phyloP scores from a whole-genome alignment of 2,329 filamentous ascomycete genomes.

The Aspergillus japonicus region DNA sequence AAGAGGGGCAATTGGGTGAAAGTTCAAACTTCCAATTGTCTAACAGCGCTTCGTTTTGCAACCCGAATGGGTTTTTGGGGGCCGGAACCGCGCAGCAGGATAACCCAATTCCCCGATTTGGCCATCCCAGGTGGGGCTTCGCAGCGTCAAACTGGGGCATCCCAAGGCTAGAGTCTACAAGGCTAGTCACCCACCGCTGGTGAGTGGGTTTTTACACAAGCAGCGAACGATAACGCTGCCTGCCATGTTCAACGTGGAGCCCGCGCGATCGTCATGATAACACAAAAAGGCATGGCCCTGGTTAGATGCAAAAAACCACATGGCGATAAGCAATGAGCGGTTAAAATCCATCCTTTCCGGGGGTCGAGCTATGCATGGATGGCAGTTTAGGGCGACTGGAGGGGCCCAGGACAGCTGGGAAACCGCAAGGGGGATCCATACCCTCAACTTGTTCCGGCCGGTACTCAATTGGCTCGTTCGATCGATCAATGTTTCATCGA shows the following conservation, averaged over 20 bases:
- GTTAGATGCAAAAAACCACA: conserved; percentile 21
- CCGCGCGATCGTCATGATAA: conserved; percentile 20
- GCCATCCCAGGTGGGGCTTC: conserved; percentile 7
- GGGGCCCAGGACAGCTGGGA: no score
- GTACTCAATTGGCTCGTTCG: background rate
- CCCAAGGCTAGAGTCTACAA: no score
- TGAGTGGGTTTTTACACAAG: background rate
- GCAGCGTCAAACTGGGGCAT: background rate
- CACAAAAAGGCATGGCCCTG: conserved; percentile 10
- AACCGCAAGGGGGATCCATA: background rate
- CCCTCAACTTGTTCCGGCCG: background rate
- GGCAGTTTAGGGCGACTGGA: background rate
- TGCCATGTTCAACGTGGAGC: conserved; percentile 16
- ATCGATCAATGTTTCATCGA: background rate
- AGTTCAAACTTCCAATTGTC: background rate
- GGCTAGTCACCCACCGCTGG: background rate
- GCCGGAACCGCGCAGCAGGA: conserved; percentile 11
- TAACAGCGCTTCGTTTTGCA: background rate
- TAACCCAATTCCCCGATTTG: conserved; percentile 12
- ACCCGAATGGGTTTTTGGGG: conserved; percentile 15
- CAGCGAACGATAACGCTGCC: conserved; percentile 8
- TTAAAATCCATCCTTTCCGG: conserved; percentile 6
- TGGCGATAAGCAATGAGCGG: conserved; percentile 23
- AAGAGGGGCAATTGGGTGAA: background rate
- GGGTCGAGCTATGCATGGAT: conserved; percentile 3